Percentiles rank a stretch among this genome's conserved stretches.
Conservation (phyloP, 2,329 filamentous ascomycete species). For the Lachnellula subtilissima region DNA sequence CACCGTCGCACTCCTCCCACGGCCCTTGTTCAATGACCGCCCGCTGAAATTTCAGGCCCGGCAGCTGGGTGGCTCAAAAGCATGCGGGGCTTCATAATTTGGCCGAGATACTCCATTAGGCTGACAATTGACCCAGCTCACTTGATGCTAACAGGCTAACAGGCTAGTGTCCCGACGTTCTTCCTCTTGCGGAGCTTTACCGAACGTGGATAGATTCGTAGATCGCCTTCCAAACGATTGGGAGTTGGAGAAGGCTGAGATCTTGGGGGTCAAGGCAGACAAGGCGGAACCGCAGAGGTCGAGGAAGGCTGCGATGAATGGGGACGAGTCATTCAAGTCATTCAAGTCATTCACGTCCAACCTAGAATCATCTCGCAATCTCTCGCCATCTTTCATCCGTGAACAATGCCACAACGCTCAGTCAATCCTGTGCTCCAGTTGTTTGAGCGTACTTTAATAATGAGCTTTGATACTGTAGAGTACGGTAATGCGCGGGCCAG, state of each 20-base stretch:
- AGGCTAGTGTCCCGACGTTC: not conserved
- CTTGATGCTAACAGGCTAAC: not conserved
- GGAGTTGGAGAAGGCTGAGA: constrained; percentile 1
- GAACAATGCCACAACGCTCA: not conserved
- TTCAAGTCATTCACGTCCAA: not conserved
- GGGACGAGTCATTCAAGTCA: not conserved
- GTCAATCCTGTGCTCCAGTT: too few species aligned
- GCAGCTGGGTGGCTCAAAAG: not conserved
- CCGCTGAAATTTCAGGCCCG: not conserved
- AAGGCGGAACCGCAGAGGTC: not conserved
- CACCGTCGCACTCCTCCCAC: not conserved
- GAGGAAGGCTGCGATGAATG: not conserved
- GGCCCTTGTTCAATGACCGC: not conserved
- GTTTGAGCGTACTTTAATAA: too few species aligned
- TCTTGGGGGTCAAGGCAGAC: not conserved
- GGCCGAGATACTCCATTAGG: not conserved
- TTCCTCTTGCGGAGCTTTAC: not conserved
- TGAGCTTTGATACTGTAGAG: too few species aligned
- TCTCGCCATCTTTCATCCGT: not conserved
- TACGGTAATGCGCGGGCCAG: not conserved
- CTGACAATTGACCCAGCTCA: not conserved
- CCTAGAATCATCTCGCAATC: too few species aligned
- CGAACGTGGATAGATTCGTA: not conserved
- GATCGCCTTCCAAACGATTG: not conserved
- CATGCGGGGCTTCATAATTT: not conserved